A percentile compares a stretch with the other conserved stretches of the same genome.
phyloP scores from a whole-genome alignment of 352 stramenopile genomes.

The Phytophthora fragariae region DNA sequence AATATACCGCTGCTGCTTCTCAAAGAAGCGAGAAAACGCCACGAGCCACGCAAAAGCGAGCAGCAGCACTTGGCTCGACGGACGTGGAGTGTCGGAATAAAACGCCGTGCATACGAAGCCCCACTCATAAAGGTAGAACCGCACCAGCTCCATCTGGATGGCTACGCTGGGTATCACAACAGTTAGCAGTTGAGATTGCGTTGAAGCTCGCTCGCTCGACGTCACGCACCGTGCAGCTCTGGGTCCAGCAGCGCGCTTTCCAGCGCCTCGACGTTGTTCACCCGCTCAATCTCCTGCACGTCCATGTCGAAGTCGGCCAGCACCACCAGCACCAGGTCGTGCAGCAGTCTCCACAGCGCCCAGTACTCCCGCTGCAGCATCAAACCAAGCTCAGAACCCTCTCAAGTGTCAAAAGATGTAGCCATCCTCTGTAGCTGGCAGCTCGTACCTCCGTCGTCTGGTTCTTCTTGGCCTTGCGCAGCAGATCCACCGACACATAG shows the following conservation, averaged over 20 bases:
- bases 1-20: conserved; percentile 53
- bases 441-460: conserved; percentile 27
- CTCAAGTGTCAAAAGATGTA: conserved; percentile 2
- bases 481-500: conserved; percentile 60
- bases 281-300: conserved; percentile 39
- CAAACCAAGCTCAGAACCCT: neutral
- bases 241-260: conserved; percentile 35
- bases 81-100: conserved; percentile 32
- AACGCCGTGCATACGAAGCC: conserved; percentile 62
- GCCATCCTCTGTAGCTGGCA: neutral
- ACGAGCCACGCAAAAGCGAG: conserved; percentile 64
- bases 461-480: conserved; percentile 75
- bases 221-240: conserved; percentile 32
- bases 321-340: conserved; percentile 72
- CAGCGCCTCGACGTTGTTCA: conserved; percentile 29
- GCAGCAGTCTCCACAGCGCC: conserved; percentile 63
- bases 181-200: neutral
- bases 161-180: conserved; percentile 22
- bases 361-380: conserved; percentile 50
- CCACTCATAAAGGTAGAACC: conserved; percentile 74
- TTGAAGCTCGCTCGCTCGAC: neutral
- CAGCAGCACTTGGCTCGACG: conserved; percentile 53
- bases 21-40: conserved; percentile 56
- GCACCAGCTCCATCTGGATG: conserved; percentile 53
- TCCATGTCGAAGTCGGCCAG: conserved; percentile 72